A percentile compares a stretch with the other conserved stretches of the same genome.
Evolutionary conservation across 2,329 filamentous ascomycete species (phyloP).

Genomic region (Ascochyta fabae): DNA sequence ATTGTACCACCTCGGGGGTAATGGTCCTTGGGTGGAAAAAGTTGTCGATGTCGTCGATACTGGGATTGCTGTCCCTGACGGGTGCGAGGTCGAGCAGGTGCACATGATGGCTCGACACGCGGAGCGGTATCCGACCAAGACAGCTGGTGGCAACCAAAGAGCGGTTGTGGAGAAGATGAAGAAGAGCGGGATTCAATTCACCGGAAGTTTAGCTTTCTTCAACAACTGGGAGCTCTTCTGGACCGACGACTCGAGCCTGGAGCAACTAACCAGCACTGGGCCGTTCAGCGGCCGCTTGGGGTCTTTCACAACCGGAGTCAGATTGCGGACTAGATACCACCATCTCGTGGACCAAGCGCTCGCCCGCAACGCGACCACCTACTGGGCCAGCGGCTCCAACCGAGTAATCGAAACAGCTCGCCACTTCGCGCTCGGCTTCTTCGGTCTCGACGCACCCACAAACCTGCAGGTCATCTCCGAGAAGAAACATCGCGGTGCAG

Average conservation of each 20-base stretch:
- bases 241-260: conserved; percentile 52
- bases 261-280: conserved; percentile 62
- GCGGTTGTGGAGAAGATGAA: conserved; percentile 57
- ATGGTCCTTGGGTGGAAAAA: conserved; percentile 63
- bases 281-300: conserved; percentile 63
- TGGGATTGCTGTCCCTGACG: conserved; percentile 54
- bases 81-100: conserved; percentile 62
- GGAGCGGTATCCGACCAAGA: conserved; percentile 63
- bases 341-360: conserved; percentile 49
- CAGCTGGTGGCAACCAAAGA: conserved; percentile 56
- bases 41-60: conserved; percentile 49
- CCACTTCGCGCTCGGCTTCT: conserved; percentile 63
- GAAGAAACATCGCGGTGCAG: conserved; percentile 55
- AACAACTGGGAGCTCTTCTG: conserved; percentile 64
- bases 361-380: conserved; percentile 21
- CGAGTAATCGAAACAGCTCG: conserved; percentile 64
- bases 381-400: conserved; percentile 63
- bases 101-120: conserved; percentile 67
- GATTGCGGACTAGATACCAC: conserved; percentile 60
- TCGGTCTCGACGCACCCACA: conserved; percentile 57
- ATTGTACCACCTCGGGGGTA: conserved; percentile 61
- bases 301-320: conserved; percentile 62
- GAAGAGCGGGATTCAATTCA: conserved; percentile 49
- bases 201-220: conserved; percentile 61
- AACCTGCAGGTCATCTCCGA: conserved; percentile 62